Evolutionary conservation across 345 rosid species (phyloP), one percentile per base, ranked within the genome.

Genomic region (Rubroshorea leprosula): DNA sequence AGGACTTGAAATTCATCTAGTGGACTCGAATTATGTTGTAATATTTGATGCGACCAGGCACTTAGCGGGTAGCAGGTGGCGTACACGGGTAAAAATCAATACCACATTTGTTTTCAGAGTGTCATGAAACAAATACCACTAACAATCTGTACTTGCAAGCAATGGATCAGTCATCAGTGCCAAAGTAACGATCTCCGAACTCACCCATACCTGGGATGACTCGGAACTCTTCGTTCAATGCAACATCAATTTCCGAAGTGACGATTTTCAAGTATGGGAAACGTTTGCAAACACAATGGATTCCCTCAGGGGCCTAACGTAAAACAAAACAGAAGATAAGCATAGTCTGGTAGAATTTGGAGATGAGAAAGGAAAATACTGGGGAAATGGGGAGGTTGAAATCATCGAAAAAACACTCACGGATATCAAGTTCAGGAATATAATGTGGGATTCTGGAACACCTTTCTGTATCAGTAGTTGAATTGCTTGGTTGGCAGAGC

Each of bases 121-220:
- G 54, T 49, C 47, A 16, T 16, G 18, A 14, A 44, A n/a, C 18
- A n/a, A 48, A 21, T 19, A 47, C 35, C 11, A 38, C 57, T 51
- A 46, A 24, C 44, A 17, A 38, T 46, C n/a, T 52, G 43, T 27
- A 15, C 60, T 21, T 61, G 17, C 9, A 13, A 15, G 15, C 35
- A 16, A 46, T 27, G 14, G 17, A 50, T 75, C 72, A 92, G 71
- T 94, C 97, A 62, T 90, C 97, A 6, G 99, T 94, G 8, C 97
- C 97, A 48, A 94, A 94, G 82, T 94, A 94, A 13, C 95, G 90
- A 70, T 94, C 96, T 0, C 99, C 99, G 55, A 85, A 94, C 81
- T 94, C 97, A 23, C 96, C 99, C 92, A 94, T 61, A 19, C 99
- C 99, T 10, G 99, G 99, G 69, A 94, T 80, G 31, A 93, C 97